phyloP scores from a whole-genome alignment of 495 filamentous ascomycete genomes.

The Neurospora terricola region DNA sequence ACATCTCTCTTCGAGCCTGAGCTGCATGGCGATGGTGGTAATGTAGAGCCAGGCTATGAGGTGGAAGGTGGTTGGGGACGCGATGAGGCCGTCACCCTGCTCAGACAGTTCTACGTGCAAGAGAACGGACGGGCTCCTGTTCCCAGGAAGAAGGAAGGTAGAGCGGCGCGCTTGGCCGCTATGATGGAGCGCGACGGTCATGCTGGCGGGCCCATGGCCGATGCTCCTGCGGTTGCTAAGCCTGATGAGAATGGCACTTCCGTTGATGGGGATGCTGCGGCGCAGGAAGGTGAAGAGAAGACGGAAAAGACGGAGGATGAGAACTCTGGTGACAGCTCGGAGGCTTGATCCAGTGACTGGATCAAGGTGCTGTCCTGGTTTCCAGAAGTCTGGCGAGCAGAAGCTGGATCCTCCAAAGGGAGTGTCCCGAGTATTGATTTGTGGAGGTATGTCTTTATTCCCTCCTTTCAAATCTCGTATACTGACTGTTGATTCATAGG shows the following conservation, averaged over 20 bases:
- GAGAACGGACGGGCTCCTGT: conserved; percentile 70
- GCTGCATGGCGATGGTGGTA: conserved; percentile 30
- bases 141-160: conserved; percentile 43
- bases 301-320: background rate
- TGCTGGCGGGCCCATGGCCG: conserved; percentile 17
- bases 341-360: background rate
- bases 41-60: conserved; percentile 61
- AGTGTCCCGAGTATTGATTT: background rate
- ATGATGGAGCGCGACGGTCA: conserved; percentile 31
- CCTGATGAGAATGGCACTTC: background rate
- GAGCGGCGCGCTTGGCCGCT: conserved; percentile 37
- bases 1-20: background rate
- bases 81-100: conserved; percentile 80
- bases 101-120: conserved; percentile 92
- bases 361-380: background rate
- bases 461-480: background rate
- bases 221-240: background rate
- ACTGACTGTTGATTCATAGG: background rate
- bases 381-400: background rate
- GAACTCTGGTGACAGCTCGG: background rate
- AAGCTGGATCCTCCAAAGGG: background rate
- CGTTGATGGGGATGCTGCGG: background rate
- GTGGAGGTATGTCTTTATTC: background rate
- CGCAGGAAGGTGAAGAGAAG: background rate
- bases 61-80: conserved; percentile 75